These are phyloP conservation scores for Kodamaea restingae DNA, from an alignment of 805 yeast genomes.

Conservation along the genomic window DNA sequence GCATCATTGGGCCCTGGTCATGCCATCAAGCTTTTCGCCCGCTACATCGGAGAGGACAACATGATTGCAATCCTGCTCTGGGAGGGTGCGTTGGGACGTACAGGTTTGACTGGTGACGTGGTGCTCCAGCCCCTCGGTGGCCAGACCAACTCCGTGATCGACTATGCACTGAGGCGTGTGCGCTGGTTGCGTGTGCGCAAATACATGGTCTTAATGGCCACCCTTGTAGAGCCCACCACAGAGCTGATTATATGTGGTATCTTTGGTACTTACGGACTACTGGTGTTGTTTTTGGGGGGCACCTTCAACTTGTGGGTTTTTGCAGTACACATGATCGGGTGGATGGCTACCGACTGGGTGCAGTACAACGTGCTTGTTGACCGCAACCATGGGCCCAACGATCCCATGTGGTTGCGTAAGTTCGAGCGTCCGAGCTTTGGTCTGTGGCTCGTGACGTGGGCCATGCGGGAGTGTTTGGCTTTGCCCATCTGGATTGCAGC, in stretches of 20 bases:
- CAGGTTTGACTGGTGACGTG: conserved; percentile 74
- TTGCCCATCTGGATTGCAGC: conserved; percentile 82
- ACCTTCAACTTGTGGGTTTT: conserved; percentile 38
- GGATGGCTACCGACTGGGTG: conserved; percentile 62
- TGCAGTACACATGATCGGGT: conserved; percentile 49
- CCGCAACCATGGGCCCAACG: conserved; percentile 9
- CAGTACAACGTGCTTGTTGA: conserved; percentile 49
- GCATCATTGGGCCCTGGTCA: conserved; percentile 34
- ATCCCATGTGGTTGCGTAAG: conserved; percentile 9
- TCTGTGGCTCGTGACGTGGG: conserved; percentile 49
- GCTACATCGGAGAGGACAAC: conserved; percentile 87
- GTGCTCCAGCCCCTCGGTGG: conserved; percentile 66
- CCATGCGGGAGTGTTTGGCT: conserved; percentile 66
- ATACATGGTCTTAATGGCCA: conserved; percentile 83
- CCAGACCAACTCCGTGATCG: conserved; percentile 34
- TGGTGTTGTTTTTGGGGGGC: conserved; percentile 37
- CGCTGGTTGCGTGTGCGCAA: conserved; percentile 85
- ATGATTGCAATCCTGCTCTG: conserved; percentile 87
- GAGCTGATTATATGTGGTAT: conserved; percentile 67
- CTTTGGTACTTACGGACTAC: conserved; percentile 59
- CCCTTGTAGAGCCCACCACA: conserved; percentile 81
- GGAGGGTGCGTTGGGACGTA: conserved; percentile 61
- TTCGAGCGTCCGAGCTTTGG: conserved; percentile 4
- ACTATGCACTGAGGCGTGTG: conserved; percentile 64
- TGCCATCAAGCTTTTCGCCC: conserved; percentile 67